Percentiles rank a stretch among this genome's conserved stretches.
Evolutionary conservation across 139 green algal species (phyloP).

Genomic region (Tetratostichococcus sp.): DNA sequence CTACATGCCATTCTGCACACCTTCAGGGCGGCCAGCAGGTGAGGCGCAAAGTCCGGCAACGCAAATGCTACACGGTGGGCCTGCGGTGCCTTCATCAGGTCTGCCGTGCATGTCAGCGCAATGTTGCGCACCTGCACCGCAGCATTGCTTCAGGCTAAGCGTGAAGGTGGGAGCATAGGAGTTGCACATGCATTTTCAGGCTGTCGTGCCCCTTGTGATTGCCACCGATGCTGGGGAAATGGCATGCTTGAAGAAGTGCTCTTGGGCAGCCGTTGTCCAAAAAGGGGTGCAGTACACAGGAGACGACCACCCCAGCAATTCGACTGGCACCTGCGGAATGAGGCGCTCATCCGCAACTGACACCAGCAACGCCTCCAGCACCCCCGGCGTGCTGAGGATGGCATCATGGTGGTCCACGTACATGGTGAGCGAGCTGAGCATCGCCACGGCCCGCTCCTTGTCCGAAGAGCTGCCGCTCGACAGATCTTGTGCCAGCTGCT

Average conservation of each 20-base stretch:
- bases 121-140: constrained; percentile 20
- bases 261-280: no score
- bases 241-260: no score
- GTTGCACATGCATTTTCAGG: neutral
- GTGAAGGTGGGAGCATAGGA: neutral
- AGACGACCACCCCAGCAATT: no score
- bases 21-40: constrained; percentile 9
- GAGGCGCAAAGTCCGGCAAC: constrained; percentile 2
- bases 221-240: no score
- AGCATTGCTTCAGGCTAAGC: neutral
- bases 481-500: constrained; percentile 15
- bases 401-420: constrained; percentile 25
- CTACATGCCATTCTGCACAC: no score
- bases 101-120: constrained; percentile 19
- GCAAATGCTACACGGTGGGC: constrained; percentile 2
- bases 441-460: constrained; percentile 16
- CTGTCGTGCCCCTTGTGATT: no score
- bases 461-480: constrained; percentile 1
- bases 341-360: constrained; percentile 7
- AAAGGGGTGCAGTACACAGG: no score
- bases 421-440: constrained; percentile 21
- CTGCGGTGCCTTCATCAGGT: constrained; percentile 18
- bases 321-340: constrained; percentile 3
- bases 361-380: constrained; percentile 13
- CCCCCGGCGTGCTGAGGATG: constrained; percentile 7